These are phyloP conservation scores for Corylus americana DNA, from an alignment of 306 rosid species.

Conservation along the genomic window DNA sequence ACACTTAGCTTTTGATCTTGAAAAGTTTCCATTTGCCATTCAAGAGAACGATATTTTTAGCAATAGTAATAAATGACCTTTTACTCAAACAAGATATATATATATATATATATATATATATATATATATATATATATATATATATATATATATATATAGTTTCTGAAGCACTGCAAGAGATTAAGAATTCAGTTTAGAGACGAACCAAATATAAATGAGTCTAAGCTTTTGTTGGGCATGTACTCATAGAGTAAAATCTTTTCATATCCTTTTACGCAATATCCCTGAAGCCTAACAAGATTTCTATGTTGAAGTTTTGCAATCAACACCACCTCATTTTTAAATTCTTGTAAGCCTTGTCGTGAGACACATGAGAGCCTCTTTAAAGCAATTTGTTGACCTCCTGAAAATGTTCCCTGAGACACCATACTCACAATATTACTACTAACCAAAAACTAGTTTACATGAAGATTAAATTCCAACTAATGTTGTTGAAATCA, in stretches of 20 bases:
- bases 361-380: conserved; percentile 46
- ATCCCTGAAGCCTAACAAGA: too few relatives aligned
- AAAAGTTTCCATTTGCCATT: too few relatives aligned
- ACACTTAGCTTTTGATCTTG: too few relatives aligned
- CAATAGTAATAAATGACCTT: neutral
- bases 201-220: too few relatives aligned
- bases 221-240: too few relatives aligned
- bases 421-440: neutral
- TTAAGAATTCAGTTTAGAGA: too few relatives aligned
- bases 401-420: conserved; percentile 39
- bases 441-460: neutral
- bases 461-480: neutral
- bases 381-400: conserved; percentile 45
- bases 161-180: too few relatives aligned
- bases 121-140: too few relatives aligned
- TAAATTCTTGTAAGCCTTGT: conserved; percentile 54
- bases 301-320: too few relatives aligned
- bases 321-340: conserved; percentile 24
- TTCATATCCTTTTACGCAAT: too few relatives aligned
- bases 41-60: neutral
- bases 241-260: too few relatives aligned
- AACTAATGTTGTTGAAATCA: neutral
- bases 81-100: neutral
- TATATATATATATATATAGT: too few relatives aligned
- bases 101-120: neutral